Evolutionary conservation across 495 filamentous ascomycete genomes (phyloP), one percentile per base, ranked within the genome.

Genomic region (Neurospora sp.): DNA sequence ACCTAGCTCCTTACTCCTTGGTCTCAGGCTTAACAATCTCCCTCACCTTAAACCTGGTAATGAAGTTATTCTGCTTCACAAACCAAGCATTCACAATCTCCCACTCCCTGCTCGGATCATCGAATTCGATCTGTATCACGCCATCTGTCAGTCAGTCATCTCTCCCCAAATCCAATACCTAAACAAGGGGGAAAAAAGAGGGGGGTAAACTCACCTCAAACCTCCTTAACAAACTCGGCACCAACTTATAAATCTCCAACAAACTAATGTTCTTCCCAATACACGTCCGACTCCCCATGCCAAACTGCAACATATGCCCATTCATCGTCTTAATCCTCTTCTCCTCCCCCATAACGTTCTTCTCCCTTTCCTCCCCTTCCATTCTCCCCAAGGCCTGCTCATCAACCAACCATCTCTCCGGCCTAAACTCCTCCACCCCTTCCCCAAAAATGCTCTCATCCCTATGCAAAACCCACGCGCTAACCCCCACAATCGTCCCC

Each of bases 221-320:
- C 72, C 88, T 82, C 73, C 90, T 84, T 75, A 94, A 84, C 77
- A 94, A 84, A 71, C 86, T 91, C 48, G 92, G 92, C 71, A 94
- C 89, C 72, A 94, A 77, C 84, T 94, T 94, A 75, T 92, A 92
- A 71, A 94, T 90, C 85, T 94, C 92, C 80, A 94, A 74, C 81
- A 92, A 78, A 71, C 88, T 89, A 72, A 94, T 90, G 76, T 94
- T 94, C 83, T 89, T 90, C 69, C 89, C 89, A 76, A 91, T 89
- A 73, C 89, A 91, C n/a, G 87, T 90, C 75, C 89, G 79, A 21
- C 85, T 81, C 0, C 89, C 89, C 81, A 86, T 86, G 13, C 89
- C 86, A 77, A 90, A 90, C 62, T 90, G 89, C 73, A 91, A 81
- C 85, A 92, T 87, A 39, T 77, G 82, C 17, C 86, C 87, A 74